Base-by-base conservation (phyloP, 371 early-diverging fungal genomes). In the Mortierella sp. region DNA sequence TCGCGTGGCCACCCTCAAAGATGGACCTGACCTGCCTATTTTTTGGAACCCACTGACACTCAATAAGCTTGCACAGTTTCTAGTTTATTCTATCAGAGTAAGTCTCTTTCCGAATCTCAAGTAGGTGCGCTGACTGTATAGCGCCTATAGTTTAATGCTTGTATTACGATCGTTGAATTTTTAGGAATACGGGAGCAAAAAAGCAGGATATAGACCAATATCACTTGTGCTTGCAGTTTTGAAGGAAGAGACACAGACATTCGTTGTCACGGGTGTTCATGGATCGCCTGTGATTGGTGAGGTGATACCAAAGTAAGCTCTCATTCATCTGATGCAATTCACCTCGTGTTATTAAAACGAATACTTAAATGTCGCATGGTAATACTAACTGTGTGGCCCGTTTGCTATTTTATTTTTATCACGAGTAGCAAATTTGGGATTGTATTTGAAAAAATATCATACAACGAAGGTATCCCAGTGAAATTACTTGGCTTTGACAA, bases 51-150 rank as follows among this genome's bases (percentile, higher is more conserved):
- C 91, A 23, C 70, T 89, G 17, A 86, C 91, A 0, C 83, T 96
- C 26, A 77, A 87, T 22, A 90, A 93, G 75, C 81, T 97, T 17
- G 94, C 92, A 3, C 82, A 89, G 51, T 96, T 96, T 62, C 72
- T 96, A 34, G 89, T 91, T 62, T 93, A 93, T 69, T 92, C 94
- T 1, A 87, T 89, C 75, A 85, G 94, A 78, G 97, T 92, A 87
- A 72, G 74, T 29, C 9, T 23, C 9, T 26, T 45, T 9, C n/a
- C n/a, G n/a, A n/a, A n/a, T n/a, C n/a, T n/a, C n/a, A n/a, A n/a
- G n/a, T n/a, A n/a, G n/a, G n/a, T n/a, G n/a, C n/a, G n/a, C n/a
- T n/a, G n/a, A n/a, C n/a, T n/a, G n/a, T n/a, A n/a, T n/a, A n/a
- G n/a, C n/a, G n/a, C n/a, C n/a, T n/a, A n/a, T n/a, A n/a, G n/a